These are phyloP conservation scores for Globisporangium echinulatum DNA, from an alignment of 352 stramenopile species.

Conservation along the genomic window DNA sequence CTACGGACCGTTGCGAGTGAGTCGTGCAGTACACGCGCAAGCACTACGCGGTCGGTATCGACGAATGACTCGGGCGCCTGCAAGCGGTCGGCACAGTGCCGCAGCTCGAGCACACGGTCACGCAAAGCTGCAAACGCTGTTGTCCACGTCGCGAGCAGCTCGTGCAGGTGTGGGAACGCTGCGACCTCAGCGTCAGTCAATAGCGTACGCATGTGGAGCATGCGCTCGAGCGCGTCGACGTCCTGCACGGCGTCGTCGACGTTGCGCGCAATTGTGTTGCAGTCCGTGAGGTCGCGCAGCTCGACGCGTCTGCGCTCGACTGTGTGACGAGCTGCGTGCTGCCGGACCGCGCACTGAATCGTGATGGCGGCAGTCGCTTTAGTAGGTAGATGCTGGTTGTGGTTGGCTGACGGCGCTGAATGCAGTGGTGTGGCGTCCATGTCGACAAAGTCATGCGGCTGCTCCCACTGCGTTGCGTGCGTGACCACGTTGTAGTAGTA, in stretches of 20 bases:
- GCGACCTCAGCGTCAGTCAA: constrained; percentile 16
- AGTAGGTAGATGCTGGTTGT: background rate
- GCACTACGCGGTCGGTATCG: constrained; percentile 18
- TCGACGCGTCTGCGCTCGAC: constrained; percentile 24
- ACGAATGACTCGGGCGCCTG: constrained; percentile 14
- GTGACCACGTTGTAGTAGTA: constrained; percentile 55
- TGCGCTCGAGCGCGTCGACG: constrained; percentile 34
- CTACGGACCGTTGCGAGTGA: constrained; percentile 26
- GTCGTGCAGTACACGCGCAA: constrained; percentile 35
- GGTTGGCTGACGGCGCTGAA: background rate
- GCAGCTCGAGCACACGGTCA: constrained; percentile 27
- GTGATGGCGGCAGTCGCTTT: constrained; percentile 1
- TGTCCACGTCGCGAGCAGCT: constrained; percentile 24
- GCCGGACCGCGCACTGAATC: constrained; percentile 55
- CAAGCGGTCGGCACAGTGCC: constrained; percentile 24
- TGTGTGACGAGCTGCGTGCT: constrained; percentile 22
- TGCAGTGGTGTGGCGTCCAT: background rate
- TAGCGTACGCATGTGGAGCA: constrained; percentile 29
- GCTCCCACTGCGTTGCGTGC: constrained; percentile 34
- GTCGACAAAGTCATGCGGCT: constrained; percentile 25
- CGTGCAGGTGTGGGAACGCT: constrained; percentile 29
- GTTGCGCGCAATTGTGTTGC: constrained; percentile 27
- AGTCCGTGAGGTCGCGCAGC: constrained; percentile 24
- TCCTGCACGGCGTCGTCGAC: constrained; percentile 29
- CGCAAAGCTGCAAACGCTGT: constrained; percentile 22